Conservation (phyloP, 2,329 filamentous ascomycete genomes). For the Whalleya microplaca region DNA sequence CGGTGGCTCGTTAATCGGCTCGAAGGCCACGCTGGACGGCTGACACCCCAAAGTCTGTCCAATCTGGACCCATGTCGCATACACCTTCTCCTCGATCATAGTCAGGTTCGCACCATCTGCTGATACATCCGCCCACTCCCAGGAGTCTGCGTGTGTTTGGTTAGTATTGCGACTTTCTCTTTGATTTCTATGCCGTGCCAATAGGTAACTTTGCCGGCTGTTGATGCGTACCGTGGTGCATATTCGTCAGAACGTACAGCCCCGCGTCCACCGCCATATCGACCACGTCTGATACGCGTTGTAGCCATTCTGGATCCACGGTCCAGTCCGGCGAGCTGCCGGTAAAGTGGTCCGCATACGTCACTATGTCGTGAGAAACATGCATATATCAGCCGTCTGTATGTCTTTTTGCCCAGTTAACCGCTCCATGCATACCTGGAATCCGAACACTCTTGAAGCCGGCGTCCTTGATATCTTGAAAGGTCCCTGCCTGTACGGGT, state of each 20-base stretch:
- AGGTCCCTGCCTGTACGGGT: slow-evolving; percentile 51
- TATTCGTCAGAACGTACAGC: slow-evolving; percentile 59
- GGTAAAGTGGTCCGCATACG: slow-evolving; percentile 61
- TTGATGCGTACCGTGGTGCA: slow-evolving; percentile 50
- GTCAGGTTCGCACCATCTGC: slow-evolving; percentile 49
- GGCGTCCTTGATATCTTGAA: slow-evolving; percentile 54
- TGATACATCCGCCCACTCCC: slow-evolving; percentile 60
- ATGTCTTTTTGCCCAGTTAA: neutral
- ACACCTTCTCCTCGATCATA: slow-evolving; percentile 59
- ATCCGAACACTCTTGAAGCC: slow-evolving; percentile 63
- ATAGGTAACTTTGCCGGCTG: neutral
- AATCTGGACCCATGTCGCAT: slow-evolving; percentile 61
- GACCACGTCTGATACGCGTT: slow-evolving; percentile 60
- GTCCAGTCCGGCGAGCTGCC: slow-evolving; percentile 55
- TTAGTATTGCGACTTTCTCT: neutral
- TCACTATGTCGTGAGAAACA: slow-evolving; percentile 43
- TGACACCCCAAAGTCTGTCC: slow-evolving; percentile 58
- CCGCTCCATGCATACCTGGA: slow-evolving; percentile 42
- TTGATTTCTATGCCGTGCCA: neutral
- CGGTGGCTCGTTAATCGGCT: slow-evolving; percentile 63
- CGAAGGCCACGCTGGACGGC: slow-evolving; percentile 56
- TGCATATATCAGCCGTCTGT: neutral
- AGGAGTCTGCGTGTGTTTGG: slow-evolving; percentile 47
- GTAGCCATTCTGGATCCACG: slow-evolving; percentile 57
- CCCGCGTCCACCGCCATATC: slow-evolving; percentile 56